These are phyloP conservation scores for Colletotrichum viniferum DNA, from an alignment of 2,329 filamentous ascomycete genomes.

Conservation along the genomic window DNA sequence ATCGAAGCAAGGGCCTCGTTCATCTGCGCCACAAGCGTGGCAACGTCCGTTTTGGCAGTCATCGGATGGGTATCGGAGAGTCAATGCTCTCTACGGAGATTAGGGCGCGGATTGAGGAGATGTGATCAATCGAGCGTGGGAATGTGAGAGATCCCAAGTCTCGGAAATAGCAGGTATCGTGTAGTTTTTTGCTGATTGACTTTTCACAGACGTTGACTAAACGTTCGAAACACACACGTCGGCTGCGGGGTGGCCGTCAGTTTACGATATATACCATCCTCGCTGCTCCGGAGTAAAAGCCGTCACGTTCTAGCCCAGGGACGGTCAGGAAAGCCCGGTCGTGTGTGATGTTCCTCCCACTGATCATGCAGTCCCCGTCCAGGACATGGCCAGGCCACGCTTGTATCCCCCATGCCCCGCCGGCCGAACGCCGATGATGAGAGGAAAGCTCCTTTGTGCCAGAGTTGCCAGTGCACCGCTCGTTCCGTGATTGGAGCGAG, in stretches of 20 bases:
- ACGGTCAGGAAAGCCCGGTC: background rate
- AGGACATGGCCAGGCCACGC: background rate
- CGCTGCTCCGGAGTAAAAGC: background rate
- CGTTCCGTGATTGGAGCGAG: constrained; percentile 13
- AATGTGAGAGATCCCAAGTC: background rate
- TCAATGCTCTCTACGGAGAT: background rate
- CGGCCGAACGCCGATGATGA: background rate
- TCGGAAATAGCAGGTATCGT: background rate
- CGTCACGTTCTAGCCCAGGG: background rate
- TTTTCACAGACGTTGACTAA: background rate
- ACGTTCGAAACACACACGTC: background rate
- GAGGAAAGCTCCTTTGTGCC: background rate
- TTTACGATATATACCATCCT: constrained; percentile 19
- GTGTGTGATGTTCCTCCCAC: constrained; percentile 4
- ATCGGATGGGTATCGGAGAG: background rate
- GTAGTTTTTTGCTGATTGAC: background rate
- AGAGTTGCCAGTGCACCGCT: background rate
- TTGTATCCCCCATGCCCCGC: background rate
- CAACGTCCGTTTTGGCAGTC: constrained; percentile 35
- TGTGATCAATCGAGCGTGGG: background rate
- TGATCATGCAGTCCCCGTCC: constrained; percentile 9
- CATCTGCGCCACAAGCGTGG: constrained; percentile 45
- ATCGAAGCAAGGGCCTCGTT: constrained; percentile 45
- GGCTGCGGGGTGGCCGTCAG: background rate
- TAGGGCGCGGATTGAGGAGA: background rate